Percentiles rank a stretch among this genome's conserved stretches.
Evolutionary conservation across 192 early-diverging fungal species (phyloP).

Genomic region (Rhizophagus sp.): DNA sequence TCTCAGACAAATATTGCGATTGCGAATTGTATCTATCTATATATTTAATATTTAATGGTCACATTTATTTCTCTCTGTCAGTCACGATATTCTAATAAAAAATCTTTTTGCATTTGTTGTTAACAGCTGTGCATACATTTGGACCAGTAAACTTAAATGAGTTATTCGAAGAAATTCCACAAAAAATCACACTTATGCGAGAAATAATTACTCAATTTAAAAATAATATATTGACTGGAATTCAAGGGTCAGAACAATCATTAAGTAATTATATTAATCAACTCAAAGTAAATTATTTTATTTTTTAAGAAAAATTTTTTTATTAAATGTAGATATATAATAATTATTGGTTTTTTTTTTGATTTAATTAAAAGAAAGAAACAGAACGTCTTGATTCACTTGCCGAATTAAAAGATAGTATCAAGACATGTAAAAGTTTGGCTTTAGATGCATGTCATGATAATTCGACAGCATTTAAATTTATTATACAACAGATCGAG

Average conservation of each 20-base stretch:
- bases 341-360: neutral
- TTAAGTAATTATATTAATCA: neutral
- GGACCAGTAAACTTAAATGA: constrained; percentile 14
- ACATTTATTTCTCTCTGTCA: neutral
- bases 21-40: neutral
- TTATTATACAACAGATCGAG: constrained; percentile 4
- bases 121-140: constrained; percentile 18
- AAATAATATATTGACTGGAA: neutral
- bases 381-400: neutral
- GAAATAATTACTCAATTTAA: constrained; percentile 1
- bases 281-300: neutral
- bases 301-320: neutral
- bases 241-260: too few relatives aligned
- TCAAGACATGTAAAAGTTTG: constrained; percentile 16
- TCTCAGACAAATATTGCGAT: neutral
- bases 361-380: constrained; percentile 16
- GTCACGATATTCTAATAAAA: neutral
- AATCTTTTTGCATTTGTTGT: neutral
- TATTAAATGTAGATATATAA: neutral
- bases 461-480: neutral
- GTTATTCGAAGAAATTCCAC: constrained; percentile 7
- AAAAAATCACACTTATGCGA: constrained; percentile 11
- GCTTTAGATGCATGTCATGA: constrained; percentile 16
- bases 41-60: too few relatives aligned
- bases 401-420: constrained; percentile 16